A percentile compares a stretch with the other conserved stretches of the same genome.
phyloP scores from a whole-genome alignment of 495 filamentous ascomycete species.

The Trichodelitschia bisporula region DNA sequence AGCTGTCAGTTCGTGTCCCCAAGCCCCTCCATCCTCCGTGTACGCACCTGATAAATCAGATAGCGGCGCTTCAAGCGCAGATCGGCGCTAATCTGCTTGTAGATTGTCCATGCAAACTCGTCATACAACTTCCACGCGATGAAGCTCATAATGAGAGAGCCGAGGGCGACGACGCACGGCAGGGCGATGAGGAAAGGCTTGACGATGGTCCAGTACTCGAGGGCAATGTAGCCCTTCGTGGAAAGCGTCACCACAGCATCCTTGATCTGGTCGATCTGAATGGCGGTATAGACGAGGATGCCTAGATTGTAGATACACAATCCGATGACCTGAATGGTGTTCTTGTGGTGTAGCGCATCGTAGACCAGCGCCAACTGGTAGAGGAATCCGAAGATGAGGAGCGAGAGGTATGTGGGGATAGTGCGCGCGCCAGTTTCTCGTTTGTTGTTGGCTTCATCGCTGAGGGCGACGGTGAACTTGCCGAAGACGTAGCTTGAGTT shows the following conservation, averaged over 20 bases:
- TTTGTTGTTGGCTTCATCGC: slow-evolving; percentile 7
- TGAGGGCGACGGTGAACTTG: slow-evolving; percentile 32
- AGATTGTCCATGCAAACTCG: slow-evolving; percentile 97
- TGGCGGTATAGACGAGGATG: slow-evolving; percentile 71
- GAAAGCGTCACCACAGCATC: slow-evolving; percentile 33
- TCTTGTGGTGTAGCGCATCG: slow-evolving; percentile 82
- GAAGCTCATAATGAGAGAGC: slow-evolving; percentile 43
- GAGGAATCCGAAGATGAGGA: slow-evolving; percentile 94
- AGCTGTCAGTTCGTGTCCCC: slow-evolving; percentile 2
- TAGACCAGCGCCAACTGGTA: slow-evolving; percentile 76
- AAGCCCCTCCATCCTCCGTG: neutral
- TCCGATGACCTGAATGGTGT: slow-evolving; percentile 96
- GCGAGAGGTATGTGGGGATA: slow-evolving; percentile 69
- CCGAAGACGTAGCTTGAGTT: slow-evolving; percentile 55
- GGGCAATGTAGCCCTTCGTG: slow-evolving; percentile 12
- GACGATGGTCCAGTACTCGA: slow-evolving; percentile 36
- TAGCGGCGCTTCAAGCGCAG: slow-evolving; percentile 90
- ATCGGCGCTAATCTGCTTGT: slow-evolving; percentile 97
- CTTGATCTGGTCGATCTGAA: slow-evolving; percentile 73
- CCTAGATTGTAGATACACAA: slow-evolving; percentile 79
- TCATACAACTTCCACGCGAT: slow-evolving; percentile 88
- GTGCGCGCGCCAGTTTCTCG: slow-evolving; percentile 30
- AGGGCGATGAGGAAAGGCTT: slow-evolving; percentile 63
- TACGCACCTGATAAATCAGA: slow-evolving; percentile 73
- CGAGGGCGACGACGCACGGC: slow-evolving; percentile 58